These are phyloP conservation scores for Astrocystis sublimbata DNA, from an alignment of 495 filamentous ascomycete species.

Conservation along the genomic window DNA sequence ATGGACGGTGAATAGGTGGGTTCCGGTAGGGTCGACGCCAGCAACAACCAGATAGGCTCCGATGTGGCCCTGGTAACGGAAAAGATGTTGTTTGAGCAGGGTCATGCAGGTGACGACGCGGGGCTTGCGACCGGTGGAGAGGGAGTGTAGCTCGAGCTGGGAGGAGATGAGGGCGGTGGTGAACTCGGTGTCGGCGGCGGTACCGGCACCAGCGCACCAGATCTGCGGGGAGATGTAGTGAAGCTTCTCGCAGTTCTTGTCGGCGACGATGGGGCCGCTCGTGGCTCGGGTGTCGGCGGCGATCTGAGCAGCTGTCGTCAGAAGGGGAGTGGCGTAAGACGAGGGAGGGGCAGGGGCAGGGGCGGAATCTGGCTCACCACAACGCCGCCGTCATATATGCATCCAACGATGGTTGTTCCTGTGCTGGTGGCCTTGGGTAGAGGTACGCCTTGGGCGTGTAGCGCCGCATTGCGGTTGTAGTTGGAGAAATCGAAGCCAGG, in stretches of 20 bases:
- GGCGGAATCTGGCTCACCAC: slow-evolving; percentile 61
- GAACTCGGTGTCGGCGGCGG: slow-evolving; percentile 98
- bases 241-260: slow-evolving; percentile 99
- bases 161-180: slow-evolving; percentile 98
- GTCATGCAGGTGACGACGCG: slow-evolving; percentile 99
- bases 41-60: slow-evolving; percentile 98
- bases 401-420: slow-evolving; percentile 98
- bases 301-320: slow-evolving; percentile 55
- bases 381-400: slow-evolving; percentile 94
- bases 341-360: neutral
- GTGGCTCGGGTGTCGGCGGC: slow-evolving; percentile 98
- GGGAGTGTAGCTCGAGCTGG: slow-evolving; percentile 92
- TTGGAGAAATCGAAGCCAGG: slow-evolving; percentile 99
- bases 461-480: slow-evolving; percentile 94
- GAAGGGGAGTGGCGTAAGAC: neutral
- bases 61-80: slow-evolving; percentile 96
- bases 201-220: slow-evolving; percentile 99
- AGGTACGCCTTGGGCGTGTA: slow-evolving; percentile 90
- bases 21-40: slow-evolving; percentile 93
- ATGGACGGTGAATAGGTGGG: slow-evolving; percentile 97
- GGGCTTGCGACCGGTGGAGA: slow-evolving; percentile 93
- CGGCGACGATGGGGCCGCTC: slow-evolving; percentile 95
- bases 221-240: slow-evolving; percentile 99
- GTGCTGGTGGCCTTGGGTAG: slow-evolving; percentile 97
- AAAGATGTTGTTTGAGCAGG: slow-evolving; percentile 98